A percentile compares a stretch with the other conserved stretches of the same genome.
Conservation (phyloP, 768 basidiomycete genomes). For the Cyclocybe cylindracea region DNA sequence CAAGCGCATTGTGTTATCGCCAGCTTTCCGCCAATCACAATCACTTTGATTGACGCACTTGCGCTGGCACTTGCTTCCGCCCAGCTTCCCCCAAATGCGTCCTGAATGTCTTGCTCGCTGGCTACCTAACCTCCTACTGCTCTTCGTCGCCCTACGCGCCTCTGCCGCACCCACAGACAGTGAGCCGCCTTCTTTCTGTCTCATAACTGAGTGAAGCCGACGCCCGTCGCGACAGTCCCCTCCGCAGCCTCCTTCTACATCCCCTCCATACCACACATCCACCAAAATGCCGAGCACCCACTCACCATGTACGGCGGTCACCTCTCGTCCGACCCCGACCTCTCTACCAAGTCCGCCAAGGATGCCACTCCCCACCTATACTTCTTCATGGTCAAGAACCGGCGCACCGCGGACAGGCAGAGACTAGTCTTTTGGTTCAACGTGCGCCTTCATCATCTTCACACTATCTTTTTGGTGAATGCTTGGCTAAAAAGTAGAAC, state of each 20-base stretch:
- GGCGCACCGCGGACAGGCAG: constrained; percentile 86
- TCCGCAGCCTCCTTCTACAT: constrained; percentile 88
- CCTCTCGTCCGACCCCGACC: constrained; percentile 75
- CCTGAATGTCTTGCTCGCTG: constrained; percentile 5
- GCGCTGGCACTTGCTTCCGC: too few species aligned
- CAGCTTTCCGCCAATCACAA: neutral
- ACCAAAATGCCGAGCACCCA: constrained; percentile 68
- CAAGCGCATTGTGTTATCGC: constrained; percentile 1
- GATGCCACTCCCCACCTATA: constrained; percentile 77
- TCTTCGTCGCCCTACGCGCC: constrained; percentile 11
- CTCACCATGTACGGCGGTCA: constrained; percentile 87
- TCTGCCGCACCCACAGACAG: constrained; percentile 36
- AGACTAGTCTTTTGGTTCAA: constrained; percentile 97
- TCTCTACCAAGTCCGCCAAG: constrained; percentile 45
- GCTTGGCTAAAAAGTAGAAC: neutral
- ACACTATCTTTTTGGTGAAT: neutral
- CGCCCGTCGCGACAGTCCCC: constrained; percentile 46
- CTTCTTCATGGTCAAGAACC: constrained; percentile 89
- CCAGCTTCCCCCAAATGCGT: constrained; percentile 13
- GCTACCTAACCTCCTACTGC: constrained; percentile 10
- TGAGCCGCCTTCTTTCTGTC: constrained; percentile 21
- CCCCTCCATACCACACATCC: constrained; percentile 70
- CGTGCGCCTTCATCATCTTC: constrained; percentile 43
- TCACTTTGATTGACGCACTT: neutral
- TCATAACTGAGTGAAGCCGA: neutral